Percentiles rank a stretch among this genome's conserved stretches.
Evolutionary conservation across 768 basidiomycete species (phyloP).

Genomic region (Leccinellum rugosiceps): DNA sequence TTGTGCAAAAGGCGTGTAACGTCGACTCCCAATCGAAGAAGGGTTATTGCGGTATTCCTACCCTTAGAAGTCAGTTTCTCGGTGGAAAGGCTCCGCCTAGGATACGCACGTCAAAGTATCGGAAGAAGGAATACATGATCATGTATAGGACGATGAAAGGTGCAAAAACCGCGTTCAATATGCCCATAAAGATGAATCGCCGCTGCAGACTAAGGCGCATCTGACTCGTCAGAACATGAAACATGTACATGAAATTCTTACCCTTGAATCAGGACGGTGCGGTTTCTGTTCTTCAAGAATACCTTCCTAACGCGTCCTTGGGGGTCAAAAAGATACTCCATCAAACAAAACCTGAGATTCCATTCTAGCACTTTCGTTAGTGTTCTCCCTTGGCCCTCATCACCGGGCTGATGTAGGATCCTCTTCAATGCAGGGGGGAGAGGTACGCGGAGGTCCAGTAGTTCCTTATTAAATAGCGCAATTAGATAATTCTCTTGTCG

Average conservation of each 20-base stretch:
- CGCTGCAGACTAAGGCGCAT: constrained; percentile 57
- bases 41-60: constrained; percentile 99
- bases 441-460: constrained; percentile 85
- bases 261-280: constrained; percentile 78
- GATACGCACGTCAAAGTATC: constrained; percentile 89
- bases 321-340: constrained; percentile 93
- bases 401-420: constrained; percentile 43
- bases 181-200: constrained; percentile 95
- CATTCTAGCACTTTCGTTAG: constrained; percentile 92
- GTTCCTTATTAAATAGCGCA: constrained; percentile 94
- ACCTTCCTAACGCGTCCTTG: constrained; percentile 87
- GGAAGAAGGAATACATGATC: constrained; percentile 98
- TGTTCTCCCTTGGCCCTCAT: constrained; percentile 67
- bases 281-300: constrained; percentile 84
- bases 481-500: constrained; percentile 98
- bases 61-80: neutral
- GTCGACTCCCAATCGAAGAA: constrained; percentile 86
- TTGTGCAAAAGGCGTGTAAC: constrained; percentile 91
- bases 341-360: constrained; percentile 94
- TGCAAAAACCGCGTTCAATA: constrained; percentile 91
- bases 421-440: constrained; percentile 58
- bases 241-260: constrained; percentile 35
- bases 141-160: constrained; percentile 97
- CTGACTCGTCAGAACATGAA: neutral
- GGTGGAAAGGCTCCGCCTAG: neutral